phyloP scores from a whole-genome alignment of 129 eudicot species.

The Scalesia atractyloides region DNA sequence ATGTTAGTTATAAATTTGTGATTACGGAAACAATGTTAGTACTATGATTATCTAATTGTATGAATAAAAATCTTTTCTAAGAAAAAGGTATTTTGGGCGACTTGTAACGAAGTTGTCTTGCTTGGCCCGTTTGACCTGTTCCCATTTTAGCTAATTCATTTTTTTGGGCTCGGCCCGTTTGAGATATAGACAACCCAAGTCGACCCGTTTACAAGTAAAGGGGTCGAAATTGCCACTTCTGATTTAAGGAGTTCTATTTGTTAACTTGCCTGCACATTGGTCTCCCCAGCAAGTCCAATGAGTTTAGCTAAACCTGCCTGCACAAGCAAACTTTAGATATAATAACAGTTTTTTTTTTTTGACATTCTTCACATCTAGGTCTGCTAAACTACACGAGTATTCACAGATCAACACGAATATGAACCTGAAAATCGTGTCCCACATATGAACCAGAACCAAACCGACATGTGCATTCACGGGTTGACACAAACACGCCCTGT shows the following conservation, averaged over 20 bases:
- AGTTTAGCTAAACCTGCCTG: conserved; percentile 98
- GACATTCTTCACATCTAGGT: neutral
- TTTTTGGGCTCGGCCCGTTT: neutral
- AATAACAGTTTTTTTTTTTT: neutral
- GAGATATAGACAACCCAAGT: neutral
- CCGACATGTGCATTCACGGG: too few species aligned
- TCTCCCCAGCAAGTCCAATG: conserved; percentile 97
- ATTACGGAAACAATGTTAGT: neutral
- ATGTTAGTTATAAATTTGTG: neutral
- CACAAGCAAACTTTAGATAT: conserved; percentile 27
- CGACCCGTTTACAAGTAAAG: neutral
- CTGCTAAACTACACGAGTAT: too few species aligned
- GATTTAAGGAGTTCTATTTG: neutral
- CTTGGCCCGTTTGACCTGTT: neutral
- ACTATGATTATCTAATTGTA: neutral
- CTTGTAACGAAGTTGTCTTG: neutral
- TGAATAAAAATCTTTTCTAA: neutral
- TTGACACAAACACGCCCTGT: too few species aligned
- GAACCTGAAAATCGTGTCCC: too few species aligned
- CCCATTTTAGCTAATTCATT: neutral
- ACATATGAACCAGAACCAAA: too few species aligned
- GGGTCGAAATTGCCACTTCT: neutral
- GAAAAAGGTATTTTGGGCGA: neutral
- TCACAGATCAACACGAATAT: too few species aligned
- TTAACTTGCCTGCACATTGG: conserved; percentile 87